Conservation (phyloP, 129 eudicot genomes). For the Arctium lappa region DNA sequence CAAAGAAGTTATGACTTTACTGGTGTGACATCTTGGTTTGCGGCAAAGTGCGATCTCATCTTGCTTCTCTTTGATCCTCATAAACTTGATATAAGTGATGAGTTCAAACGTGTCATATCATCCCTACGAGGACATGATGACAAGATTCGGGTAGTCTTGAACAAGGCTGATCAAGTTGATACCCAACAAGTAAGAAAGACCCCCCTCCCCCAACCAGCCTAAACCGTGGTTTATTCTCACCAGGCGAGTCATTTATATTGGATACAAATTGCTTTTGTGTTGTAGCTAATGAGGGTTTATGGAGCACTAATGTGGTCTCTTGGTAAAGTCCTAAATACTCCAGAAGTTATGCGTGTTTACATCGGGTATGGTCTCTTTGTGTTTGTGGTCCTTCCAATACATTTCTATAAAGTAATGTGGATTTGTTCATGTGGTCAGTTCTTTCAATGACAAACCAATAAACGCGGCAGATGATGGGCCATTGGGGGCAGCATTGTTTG, state of each 20-base stretch:
- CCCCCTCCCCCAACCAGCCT: not conserved
- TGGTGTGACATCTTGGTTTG: constrained; percentile 96
- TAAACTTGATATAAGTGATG: constrained; percentile 93
- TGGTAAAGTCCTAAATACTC: constrained; percentile 90
- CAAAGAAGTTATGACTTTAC: constrained; percentile 94
- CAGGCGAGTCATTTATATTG: not conserved
- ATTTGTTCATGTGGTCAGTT: constrained; percentile 35
- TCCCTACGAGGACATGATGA: constrained; percentile 93
- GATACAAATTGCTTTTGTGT: constrained; percentile 3
- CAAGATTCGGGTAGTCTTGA: constrained; percentile 90
- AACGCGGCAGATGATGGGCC: constrained; percentile 62
- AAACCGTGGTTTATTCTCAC: not conserved
- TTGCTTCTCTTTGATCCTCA: constrained; percentile 92
- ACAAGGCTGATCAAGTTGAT: constrained; percentile 98
- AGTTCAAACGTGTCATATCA: constrained; percentile 85
- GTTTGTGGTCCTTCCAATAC: not conserved
- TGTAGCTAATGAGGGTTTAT: constrained; percentile 89
- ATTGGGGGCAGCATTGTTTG: constrained; percentile 73
- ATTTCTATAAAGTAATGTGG: not conserved
- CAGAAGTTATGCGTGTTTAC: constrained; percentile 93
- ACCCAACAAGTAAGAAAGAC: constrained; percentile 72
- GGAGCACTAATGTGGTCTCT: constrained; percentile 99
- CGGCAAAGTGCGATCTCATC: constrained; percentile 81
- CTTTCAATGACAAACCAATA: constrained; percentile 88
- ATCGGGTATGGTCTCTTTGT: constrained; percentile 58